Conservation (phyloP, 2,329 filamentous ascomycete genomes). For the Phoma sp. region DNA sequence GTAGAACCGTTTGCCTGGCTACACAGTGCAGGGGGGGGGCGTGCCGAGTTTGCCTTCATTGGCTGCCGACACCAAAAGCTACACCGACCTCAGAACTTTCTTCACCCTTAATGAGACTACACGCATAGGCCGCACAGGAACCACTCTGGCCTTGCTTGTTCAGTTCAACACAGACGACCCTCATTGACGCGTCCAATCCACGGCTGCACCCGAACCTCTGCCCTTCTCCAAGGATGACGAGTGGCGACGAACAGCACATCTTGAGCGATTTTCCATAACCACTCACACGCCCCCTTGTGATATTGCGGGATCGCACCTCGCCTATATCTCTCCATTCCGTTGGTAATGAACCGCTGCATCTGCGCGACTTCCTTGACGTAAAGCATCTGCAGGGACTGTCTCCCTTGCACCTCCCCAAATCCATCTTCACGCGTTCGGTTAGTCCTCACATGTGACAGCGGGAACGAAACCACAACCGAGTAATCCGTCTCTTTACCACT, state of each 20-base stretch:
- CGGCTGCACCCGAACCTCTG: background rate
- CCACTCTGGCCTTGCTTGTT: background rate
- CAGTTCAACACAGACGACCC: background rate
- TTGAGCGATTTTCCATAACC: slow-evolving; percentile 18
- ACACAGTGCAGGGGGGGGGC: slow-evolving; percentile 12
- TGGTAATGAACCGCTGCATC: background rate
- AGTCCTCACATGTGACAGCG: slow-evolving; percentile 9
- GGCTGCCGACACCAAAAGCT: slow-evolving; percentile 5
- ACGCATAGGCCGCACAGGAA: background rate
- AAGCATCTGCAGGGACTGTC: background rate
- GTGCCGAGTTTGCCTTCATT: slow-evolving; percentile 14
- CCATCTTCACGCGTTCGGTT: background rate
- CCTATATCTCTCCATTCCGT: background rate
- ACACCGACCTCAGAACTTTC: slow-evolving; percentile 15
- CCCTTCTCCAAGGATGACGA: slow-evolving; percentile 4
- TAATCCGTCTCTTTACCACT: background rate
- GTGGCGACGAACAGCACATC: slow-evolving; percentile 4
- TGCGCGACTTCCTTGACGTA: background rate
- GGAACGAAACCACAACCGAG: slow-evolving; percentile 5
- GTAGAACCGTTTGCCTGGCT: slow-evolving; percentile 15
- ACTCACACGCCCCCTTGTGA: slow-evolving; percentile 4
- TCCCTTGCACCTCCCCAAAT: background rate
- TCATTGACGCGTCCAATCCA: background rate
- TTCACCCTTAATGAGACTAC: slow-evolving; percentile 18
- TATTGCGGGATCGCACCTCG: background rate